Base-by-base conservation (phyloP, 163 green algal genomes). In the Prototheca wickerhamii region DNA sequence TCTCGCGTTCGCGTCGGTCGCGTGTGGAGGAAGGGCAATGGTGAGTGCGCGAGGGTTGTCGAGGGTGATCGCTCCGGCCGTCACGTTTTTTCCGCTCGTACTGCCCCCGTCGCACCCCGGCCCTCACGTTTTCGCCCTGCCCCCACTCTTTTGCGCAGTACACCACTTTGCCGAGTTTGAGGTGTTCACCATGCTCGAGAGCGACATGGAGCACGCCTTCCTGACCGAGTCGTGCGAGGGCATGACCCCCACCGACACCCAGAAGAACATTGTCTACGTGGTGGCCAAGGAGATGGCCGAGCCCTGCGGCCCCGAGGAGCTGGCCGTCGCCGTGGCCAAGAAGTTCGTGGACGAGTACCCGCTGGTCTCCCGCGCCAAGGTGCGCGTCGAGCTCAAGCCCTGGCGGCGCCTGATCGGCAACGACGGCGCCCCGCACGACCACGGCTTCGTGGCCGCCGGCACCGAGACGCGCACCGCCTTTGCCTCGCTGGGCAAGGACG, bases 191-290 rank as follows among this genome's bases (percentile, higher is more conserved):
- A 87, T 91, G 82, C 73, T 95, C 23, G 83, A 91, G 57, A 82
- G 59, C 4, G 81, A 87, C 60, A 95, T 96, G 87, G 85, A 77
- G 42, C 78, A 88, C 34, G 80, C 85, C 0, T 95, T 84, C 65
- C 23, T 80, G 20, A 75, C 81, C 8, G 65, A 78, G 17, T 76
- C 64, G 49, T 93, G 94, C 58, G 70, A 34, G 0, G 86, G 81
- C 55, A 95, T 95, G 89, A 96, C 87, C 2, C 74, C 91, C 20
- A 97, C 91, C 0, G 91, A 97, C 76, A 96, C 91, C 3, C 84
- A 92, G 71, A 97, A 96, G 68, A 97, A 97, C 68, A 87, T 78
- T 35, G 88, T 91, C 60, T 98, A 98, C 66, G 84, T 88, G 10
- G 73, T 98, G 1, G 92, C 91, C 2, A 95, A 98, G 78, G 60